Conservation (phyloP, 2,329 filamentous ascomycete genomes). For the Huntiella omanensis region DNA sequence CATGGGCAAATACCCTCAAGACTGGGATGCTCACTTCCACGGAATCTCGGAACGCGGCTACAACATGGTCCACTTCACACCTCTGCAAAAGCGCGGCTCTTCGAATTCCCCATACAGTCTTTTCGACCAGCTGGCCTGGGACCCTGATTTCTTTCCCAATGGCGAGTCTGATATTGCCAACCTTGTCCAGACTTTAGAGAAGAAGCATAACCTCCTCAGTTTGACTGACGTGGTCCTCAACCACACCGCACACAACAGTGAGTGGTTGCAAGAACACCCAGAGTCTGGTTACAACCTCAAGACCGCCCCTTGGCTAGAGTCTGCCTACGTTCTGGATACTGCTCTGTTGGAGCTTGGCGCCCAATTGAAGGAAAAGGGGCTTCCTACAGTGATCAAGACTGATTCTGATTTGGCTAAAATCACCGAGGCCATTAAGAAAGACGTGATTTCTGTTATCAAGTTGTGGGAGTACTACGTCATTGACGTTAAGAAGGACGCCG, state of each 20-base stretch:
- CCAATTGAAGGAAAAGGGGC: conserved; percentile 47
- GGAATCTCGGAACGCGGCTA: conserved; percentile 85
- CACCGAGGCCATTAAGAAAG: conserved; percentile 67
- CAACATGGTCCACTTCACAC: conserved; percentile 98
- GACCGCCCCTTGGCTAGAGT: conserved; percentile 63
- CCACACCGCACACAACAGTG: conserved; percentile 88
- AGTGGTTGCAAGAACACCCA: conserved; percentile 85
- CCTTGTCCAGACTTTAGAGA: conserved; percentile 65
- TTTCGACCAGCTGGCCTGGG: conserved; percentile 79
- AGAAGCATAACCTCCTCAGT: conserved; percentile 65
- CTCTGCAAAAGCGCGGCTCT: conserved; percentile 66
- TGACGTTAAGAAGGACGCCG: conserved; percentile 54
- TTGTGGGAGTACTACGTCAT: conserved; percentile 91
- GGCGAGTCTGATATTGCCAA: conserved; percentile 66
- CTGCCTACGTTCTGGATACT: conserved; percentile 42
- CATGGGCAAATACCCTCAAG: conserved; percentile 77
- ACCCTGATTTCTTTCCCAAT: conserved; percentile 60
- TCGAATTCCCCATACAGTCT: conserved; percentile 97
- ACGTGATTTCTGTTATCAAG: conserved; percentile 57
- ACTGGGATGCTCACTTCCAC: conserved; percentile 77
- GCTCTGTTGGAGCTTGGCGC: conserved; percentile 57
- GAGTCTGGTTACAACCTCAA: conserved; percentile 89
- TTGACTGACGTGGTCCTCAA: conserved; percentile 96
- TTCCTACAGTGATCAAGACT: conserved; percentile 55
- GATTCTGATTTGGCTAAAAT: conserved; percentile 58